A percentile compares a stretch with the other conserved stretches of the same genome.
phyloP scores from a whole-genome alignment of 1,139 yeast species.

The Scheffersomyces insectosa region DNA sequence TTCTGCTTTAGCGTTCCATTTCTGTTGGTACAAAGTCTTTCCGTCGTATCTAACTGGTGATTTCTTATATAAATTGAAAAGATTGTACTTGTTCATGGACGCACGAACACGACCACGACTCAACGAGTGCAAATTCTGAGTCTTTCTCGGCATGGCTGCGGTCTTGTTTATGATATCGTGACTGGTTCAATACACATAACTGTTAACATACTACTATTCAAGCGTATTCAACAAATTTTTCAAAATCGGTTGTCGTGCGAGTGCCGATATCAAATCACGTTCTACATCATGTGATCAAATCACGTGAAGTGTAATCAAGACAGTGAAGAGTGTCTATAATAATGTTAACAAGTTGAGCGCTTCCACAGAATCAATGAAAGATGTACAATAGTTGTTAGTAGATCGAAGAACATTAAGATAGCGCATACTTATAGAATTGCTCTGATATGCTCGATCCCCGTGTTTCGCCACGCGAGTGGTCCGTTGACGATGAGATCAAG shows the following conservation, averaged over 20 bases:
- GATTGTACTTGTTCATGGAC: slow-evolving; percentile 88
- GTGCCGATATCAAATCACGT: slow-evolving; percentile 2
- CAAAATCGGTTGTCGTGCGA: slow-evolving; percentile 5
- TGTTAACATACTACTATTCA: background rate
- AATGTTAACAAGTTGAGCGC: too few relatives aligned
- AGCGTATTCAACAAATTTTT: slow-evolving; percentile 6
- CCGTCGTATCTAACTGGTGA: slow-evolving; percentile 52
- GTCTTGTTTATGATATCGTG: too few relatives aligned
- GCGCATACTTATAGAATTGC: too few relatives aligned
- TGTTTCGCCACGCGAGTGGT: slow-evolving; percentile 42
- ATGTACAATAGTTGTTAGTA: too few relatives aligned
- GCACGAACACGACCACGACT: slow-evolving; percentile 80
- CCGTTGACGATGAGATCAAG: slow-evolving; percentile 62
- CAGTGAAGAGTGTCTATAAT: background rate
- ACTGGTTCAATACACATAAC: background rate
- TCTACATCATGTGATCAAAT: slow-evolving; percentile 1
- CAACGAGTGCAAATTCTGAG: slow-evolving; percentile 57
- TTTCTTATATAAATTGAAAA: slow-evolving; percentile 82
- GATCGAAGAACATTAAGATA: too few relatives aligned
- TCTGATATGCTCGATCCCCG: too few relatives aligned
- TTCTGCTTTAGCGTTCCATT: slow-evolving; percentile 89
- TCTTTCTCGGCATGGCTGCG: slow-evolving; percentile 59
- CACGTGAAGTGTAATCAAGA: background rate
- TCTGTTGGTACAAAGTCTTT: slow-evolving; percentile 79
- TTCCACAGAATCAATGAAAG: too few relatives aligned